A percentile compares a stretch with the other conserved stretches of the same genome.
Conservation (phyloP, 1,139 yeast species). For the Diutina sp. region DNA sequence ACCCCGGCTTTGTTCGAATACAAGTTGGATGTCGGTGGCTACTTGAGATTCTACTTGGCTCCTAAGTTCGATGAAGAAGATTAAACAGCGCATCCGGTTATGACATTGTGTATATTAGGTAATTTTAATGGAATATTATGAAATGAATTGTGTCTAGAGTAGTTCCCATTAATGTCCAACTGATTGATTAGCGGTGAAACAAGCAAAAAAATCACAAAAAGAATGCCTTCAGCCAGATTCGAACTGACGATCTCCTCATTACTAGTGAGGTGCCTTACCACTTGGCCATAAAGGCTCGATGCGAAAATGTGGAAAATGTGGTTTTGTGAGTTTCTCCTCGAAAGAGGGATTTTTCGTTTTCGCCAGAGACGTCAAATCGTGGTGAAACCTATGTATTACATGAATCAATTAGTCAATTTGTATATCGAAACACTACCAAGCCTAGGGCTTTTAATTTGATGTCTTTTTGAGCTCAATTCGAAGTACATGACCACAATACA, state of each 20-base stretch:
- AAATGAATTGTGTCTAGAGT: constrained; percentile 7
- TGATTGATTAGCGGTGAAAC: constrained; percentile 21
- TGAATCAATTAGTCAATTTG: too few species aligned
- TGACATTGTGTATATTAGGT: background rate
- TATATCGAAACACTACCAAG: too few species aligned
- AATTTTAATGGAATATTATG: background rate
- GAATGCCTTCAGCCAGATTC: constrained; percentile 68
- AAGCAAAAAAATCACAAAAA: constrained; percentile 27
- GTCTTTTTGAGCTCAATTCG: too few species aligned
- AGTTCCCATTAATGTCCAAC: too few species aligned
- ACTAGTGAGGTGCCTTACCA: constrained; percentile 91
- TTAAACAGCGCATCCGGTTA: constrained; percentile 11
- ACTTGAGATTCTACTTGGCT: constrained; percentile 89
- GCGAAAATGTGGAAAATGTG: background rate
- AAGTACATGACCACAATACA: too few species aligned
- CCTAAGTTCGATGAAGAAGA: constrained; percentile 94
- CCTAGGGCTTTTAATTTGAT: too few species aligned
- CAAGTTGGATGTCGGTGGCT: constrained; percentile 79
- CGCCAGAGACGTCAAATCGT: too few species aligned
- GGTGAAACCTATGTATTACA: too few species aligned
- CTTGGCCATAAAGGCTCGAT: constrained; percentile 1
- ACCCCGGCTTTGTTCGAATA: constrained; percentile 93
- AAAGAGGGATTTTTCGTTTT: too few species aligned
- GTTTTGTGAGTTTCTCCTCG: too few species aligned
- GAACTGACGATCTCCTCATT: constrained; percentile 87